Percentiles rank a stretch among this genome's conserved stretches.
Evolutionary conservation across 1,284 basidiomycete species (phyloP).

Genomic region (Laetiporus sulphureus): DNA sequence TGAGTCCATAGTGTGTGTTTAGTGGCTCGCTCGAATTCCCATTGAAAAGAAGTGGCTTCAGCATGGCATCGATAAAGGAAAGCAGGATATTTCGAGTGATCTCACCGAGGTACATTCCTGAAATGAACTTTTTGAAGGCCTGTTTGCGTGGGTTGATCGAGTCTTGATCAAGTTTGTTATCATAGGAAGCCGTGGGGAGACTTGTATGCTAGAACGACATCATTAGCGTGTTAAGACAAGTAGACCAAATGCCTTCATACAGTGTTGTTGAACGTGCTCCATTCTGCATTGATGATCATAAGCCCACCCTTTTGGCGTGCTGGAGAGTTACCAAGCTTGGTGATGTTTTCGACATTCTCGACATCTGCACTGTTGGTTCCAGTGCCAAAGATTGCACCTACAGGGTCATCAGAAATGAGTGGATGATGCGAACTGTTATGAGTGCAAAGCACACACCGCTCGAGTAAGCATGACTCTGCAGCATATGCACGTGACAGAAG

Average conservation of each 20-base stretch:
- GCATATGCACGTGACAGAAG: constrained; percentile 91
- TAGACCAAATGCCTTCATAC: no score
- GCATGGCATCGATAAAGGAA: constrained; percentile 80
- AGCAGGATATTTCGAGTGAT: constrained; percentile 84
- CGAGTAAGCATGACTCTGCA: constrained; percentile 82
- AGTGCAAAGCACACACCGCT: constrained; percentile 36
- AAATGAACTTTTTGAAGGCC: constrained; percentile 97
- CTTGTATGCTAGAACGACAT: constrained; percentile 68
- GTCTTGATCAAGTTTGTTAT: constrained; percentile 88
- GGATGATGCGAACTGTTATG: not conserved
- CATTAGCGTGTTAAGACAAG: no score
- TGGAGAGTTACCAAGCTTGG: constrained; percentile 70
- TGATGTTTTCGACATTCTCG: constrained; percentile 80
- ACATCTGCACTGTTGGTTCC: constrained; percentile 98
- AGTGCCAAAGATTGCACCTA: constrained; percentile 86
- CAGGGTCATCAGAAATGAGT: constrained; percentile 4
- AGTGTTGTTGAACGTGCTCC: constrained; percentile 41
- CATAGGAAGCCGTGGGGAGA: constrained; percentile 87
- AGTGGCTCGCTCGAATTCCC: constrained; percentile 69
- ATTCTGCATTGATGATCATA: constrained; percentile 98
- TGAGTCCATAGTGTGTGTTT: constrained; percentile 91
- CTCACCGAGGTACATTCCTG: constrained; percentile 98
- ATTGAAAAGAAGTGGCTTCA: constrained; percentile 67
- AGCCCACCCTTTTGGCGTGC: constrained; percentile 54
- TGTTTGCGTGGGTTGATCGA: constrained; percentile 94